A percentile compares a stretch with the other conserved stretches of the same genome.
phyloP scores from a whole-genome alignment of 805 yeast species.

The Kazachstania kunashirensis region DNA sequence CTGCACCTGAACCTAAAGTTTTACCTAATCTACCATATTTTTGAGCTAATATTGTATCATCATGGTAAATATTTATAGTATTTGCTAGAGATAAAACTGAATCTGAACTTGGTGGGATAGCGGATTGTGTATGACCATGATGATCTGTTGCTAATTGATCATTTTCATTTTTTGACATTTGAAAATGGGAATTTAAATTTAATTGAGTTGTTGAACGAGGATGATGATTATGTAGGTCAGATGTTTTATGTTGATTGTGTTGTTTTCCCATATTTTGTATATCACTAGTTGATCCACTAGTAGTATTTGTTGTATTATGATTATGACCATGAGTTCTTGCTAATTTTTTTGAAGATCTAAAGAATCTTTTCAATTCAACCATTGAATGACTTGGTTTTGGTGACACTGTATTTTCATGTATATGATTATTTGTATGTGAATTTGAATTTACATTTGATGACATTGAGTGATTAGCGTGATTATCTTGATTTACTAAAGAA shows the following conservation, averaged over 20 bases:
- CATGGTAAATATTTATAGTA: constrained; percentile 35
- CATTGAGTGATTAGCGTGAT: constrained; percentile 1
- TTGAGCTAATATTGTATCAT: constrained; percentile 42
- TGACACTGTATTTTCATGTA: constrained; percentile 5
- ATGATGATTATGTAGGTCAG: constrained; percentile 8
- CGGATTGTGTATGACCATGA: constrained; percentile 28
- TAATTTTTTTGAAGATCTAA: constrained; percentile 40
- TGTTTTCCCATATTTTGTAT: neutral
- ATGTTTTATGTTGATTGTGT: neutral
- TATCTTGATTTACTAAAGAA: constrained; percentile 9
- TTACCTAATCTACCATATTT: constrained; percentile 71
- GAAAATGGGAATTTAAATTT: constrained; percentile 11
- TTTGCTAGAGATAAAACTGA: constrained; percentile 28
- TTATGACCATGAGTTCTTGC: constrained; percentile 6
- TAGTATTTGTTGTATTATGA: neutral
- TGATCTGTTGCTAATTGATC: constrained; percentile 14
- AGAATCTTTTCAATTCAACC: constrained; percentile 65
- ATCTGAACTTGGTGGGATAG: constrained; percentile 30
- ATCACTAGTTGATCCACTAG: constrained; percentile 1
- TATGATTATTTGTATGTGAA: neutral
- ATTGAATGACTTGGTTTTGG: constrained; percentile 37
- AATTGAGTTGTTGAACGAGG: constrained; percentile 11
- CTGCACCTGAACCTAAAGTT: constrained; percentile 77
- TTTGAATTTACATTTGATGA: neutral
- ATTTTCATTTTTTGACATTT: neutral